Percentiles rank a stretch among this genome's conserved stretches.
Evolutionary conservation across 2,329 filamentous ascomycete genomes (phyloP).

Genomic region (Verticillium albo-atrum): DNA sequence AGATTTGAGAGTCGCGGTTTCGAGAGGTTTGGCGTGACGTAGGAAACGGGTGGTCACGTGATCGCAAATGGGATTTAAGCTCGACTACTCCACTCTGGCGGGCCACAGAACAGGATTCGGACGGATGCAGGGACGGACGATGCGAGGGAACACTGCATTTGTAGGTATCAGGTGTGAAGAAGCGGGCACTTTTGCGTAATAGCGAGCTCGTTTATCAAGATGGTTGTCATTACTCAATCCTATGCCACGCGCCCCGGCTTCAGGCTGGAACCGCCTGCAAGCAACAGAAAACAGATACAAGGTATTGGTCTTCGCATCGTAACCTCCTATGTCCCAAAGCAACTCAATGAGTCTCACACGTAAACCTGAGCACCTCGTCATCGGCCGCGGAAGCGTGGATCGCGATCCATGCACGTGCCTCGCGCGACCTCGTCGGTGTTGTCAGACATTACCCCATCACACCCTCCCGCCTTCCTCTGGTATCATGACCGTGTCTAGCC

Average conservation of each 20-base stretch:
- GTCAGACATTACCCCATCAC: not conserved
- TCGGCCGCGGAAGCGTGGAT: not conserved
- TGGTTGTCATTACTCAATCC: conserved; percentile 14
- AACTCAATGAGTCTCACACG: not conserved
- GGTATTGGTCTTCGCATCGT: conserved; percentile 14
- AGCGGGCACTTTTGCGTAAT: not conserved
- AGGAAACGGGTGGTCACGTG: conserved; percentile 9
- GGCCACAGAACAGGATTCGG: not conserved
- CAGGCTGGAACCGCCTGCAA: conserved; percentile 11
- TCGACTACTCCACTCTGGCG: not conserved
- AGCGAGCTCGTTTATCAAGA: not conserved
- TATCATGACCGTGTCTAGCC: conserved; percentile 12
- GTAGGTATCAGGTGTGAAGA: not conserved
- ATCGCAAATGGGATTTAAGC: conserved; percentile 1
- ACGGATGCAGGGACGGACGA: not conserved
- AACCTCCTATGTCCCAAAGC: conserved; percentile 3
- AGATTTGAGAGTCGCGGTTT: conserved; percentile 6
- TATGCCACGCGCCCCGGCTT: conserved; percentile 8
- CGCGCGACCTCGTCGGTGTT: not conserved
- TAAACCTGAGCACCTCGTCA: not conserved
- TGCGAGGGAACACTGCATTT: not conserved
- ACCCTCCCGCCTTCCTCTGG: conserved; percentile 6
- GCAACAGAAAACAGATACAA: conserved; percentile 12
- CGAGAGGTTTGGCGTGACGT: conserved; percentile 1
- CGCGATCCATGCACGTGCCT: not conserved